Conservation (phyloP, 139 green algal species). For the Chlorella sp. region DNA sequence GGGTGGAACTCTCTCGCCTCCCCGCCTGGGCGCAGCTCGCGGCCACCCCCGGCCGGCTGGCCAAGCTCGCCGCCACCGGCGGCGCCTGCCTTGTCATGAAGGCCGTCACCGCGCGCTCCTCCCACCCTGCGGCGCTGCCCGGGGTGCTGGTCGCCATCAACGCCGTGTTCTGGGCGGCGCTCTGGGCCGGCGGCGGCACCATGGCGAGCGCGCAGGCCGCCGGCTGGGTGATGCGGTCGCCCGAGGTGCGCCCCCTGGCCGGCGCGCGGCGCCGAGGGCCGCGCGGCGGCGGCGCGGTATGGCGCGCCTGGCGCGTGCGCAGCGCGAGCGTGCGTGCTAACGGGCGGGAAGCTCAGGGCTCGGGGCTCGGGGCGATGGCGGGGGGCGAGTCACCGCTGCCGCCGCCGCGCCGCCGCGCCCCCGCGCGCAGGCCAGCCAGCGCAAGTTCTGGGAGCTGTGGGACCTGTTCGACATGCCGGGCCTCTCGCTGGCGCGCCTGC, state of each 20-base stretch:
- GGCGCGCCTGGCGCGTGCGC: no score
- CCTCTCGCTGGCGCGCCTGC: constrained; percentile 17
- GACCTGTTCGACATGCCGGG: constrained; percentile 59
- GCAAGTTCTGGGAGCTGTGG: constrained; percentile 58
- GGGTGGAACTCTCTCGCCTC: background rate
- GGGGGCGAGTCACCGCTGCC: no score
- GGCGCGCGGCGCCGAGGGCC: no score
- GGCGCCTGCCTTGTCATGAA: constrained; percentile 41
- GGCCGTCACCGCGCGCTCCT: constrained; percentile 41
- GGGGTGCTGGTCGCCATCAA: constrained; percentile 51
- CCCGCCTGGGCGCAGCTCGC: constrained; percentile 7
- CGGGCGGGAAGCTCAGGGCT: no score
- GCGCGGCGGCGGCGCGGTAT: no score
- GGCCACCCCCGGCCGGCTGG: no score
- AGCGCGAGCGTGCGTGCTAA: no score
- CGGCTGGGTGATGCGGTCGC: constrained; percentile 62
- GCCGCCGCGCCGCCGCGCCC: no score
- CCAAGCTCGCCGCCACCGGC: no score
- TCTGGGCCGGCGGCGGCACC: constrained; percentile 41
- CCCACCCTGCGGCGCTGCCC: constrained; percentile 62
- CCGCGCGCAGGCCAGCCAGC: background rate
- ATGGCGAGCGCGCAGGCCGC: constrained; percentile 55
- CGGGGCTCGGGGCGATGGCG: no score
- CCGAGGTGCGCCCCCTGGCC: no score
- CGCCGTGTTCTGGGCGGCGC: constrained; percentile 51